Conservation (phyloP, 2,329 filamentous ascomycete genomes). For the Aspergillus transmontanensis region DNA sequence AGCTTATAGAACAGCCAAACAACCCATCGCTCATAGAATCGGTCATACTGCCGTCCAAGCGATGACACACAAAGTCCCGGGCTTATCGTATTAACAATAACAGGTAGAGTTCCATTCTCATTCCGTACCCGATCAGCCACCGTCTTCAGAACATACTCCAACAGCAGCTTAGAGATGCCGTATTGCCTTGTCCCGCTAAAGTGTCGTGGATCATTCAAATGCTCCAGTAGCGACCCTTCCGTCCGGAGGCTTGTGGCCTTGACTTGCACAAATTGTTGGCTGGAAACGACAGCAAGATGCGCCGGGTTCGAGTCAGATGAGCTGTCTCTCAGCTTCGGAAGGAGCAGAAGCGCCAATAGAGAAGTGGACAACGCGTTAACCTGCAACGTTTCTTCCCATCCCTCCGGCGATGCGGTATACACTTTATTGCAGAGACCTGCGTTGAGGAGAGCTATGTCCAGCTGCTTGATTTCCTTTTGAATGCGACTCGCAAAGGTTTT, state of each 20-base stretch:
- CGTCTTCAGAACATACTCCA: constrained; percentile 46
- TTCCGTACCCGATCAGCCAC: constrained; percentile 35
- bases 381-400: constrained; percentile 58
- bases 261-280: constrained; percentile 41
- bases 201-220: constrained; percentile 33
- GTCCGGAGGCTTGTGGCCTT: constrained; percentile 34
- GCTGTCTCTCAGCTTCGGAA: constrained; percentile 48
- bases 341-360: constrained; percentile 56
- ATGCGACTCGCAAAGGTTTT: constrained; percentile 44
- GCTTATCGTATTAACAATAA: constrained; percentile 50
- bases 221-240: constrained; percentile 34
- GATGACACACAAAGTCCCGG: constrained; percentile 49
- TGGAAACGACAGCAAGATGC: constrained; percentile 50
- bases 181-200: constrained; percentile 42
- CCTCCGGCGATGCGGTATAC: constrained; percentile 42
- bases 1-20: constrained; percentile 39
- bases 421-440: constrained; percentile 46
- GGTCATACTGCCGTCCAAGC: constrained; percentile 44
- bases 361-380: constrained; percentile 61
- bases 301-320: constrained; percentile 34
- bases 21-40: constrained; percentile 36
- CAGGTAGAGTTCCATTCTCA: constrained; percentile 37
- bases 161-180: constrained; percentile 44
- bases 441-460: constrained; percentile 52
- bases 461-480: constrained; percentile 35